phyloP scores from a whole-genome alignment of 2,329 filamentous ascomycete species.

The Ophiostoma perfectum region DNA sequence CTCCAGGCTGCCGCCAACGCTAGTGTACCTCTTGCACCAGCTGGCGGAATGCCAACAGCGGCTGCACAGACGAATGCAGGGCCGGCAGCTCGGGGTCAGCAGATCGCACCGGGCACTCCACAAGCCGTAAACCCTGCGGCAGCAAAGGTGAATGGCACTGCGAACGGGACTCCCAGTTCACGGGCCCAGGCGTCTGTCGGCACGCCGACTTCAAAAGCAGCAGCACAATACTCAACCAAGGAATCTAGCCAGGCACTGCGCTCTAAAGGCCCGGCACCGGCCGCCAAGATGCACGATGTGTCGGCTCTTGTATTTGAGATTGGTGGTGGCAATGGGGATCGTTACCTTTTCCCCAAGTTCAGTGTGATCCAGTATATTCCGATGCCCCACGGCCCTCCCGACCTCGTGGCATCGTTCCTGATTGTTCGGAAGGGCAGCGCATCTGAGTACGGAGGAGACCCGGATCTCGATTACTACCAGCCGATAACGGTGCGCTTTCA shows the following conservation, averaged over 20 bases:
- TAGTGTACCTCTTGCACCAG: slow-evolving; percentile 1
- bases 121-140: neutral
- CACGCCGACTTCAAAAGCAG: neutral
- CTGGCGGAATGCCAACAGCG: neutral
- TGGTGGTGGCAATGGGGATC: slow-evolving; percentile 60
- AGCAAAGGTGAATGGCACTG: neutral
- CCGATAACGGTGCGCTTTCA: slow-evolving; percentile 60
- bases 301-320: slow-evolving; percentile 67
- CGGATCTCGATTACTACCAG: slow-evolving; percentile 66
- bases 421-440: slow-evolving; percentile 66
- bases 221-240: neutral
- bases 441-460: slow-evolving; percentile 60
- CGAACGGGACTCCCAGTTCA: neutral
- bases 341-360: slow-evolving; percentile 73
- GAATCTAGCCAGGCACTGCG: slow-evolving; percentile 49
- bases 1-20: slow-evolving; percentile 27
- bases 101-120: neutral
- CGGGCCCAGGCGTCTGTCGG: neutral
- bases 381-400: slow-evolving; percentile 44
- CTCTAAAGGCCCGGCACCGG: slow-evolving; percentile 54
- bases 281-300: slow-evolving; percentile 54
- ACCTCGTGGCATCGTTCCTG: slow-evolving; percentile 69
- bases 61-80: neutral
- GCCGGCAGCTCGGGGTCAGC: neutral
- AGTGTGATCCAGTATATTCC: slow-evolving; percentile 65